phyloP scores from a whole-genome alignment of 1,284 basidiomycete genomes.

The Cutaneotrichosporon sp. region DNA sequence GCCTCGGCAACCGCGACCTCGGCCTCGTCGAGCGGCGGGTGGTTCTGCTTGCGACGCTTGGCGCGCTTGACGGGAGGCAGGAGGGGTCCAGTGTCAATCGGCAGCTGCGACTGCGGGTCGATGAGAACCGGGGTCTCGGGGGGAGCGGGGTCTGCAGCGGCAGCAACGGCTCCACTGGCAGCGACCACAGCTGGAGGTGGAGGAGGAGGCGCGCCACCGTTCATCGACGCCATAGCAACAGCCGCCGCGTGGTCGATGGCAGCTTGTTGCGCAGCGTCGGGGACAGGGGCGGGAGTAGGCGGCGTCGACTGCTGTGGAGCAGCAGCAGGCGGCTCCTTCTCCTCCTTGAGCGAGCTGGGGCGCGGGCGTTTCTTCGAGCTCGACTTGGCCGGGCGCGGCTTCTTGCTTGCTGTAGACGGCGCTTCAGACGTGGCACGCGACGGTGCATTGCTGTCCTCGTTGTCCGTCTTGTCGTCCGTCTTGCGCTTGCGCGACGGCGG shows the following conservation, averaged over 20 bases:
- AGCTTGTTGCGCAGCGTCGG: background rate
- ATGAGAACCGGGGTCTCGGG: slow-evolving; percentile 4
- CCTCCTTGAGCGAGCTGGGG: slow-evolving; percentile 32
- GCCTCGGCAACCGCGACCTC: slow-evolving; percentile 3
- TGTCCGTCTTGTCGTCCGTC: slow-evolving; percentile 15
- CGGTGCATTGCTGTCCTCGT: slow-evolving; percentile 21
- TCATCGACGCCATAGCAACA: slow-evolving; percentile 4
- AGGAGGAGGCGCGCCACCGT: background rate
- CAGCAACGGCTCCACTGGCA: background rate
- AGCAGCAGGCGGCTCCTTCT: slow-evolving; percentile 3
- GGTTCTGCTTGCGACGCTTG: slow-evolving; percentile 33
- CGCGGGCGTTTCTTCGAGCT: slow-evolving; percentile 39
- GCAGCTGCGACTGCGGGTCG: slow-evolving; percentile 19
- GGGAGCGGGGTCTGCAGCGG: slow-evolving; percentile 8
- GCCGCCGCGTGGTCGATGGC: slow-evolving; percentile 2
- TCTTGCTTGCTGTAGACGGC: slow-evolving; percentile 30
- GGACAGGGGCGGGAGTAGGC: background rate
- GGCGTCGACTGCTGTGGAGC: background rate
- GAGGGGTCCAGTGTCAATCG: slow-evolving; percentile 26
- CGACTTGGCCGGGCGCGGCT: slow-evolving; percentile 33
- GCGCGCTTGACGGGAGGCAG: slow-evolving; percentile 44
- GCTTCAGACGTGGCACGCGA: slow-evolving; percentile 38
- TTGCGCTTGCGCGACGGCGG: slow-evolving; percentile 20
- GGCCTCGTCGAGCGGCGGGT: slow-evolving; percentile 6
- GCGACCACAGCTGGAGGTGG: background rate